Base-by-base conservation (phyloP, 2,329 filamentous ascomycete genomes). In the Beauveria varroae region DNA sequence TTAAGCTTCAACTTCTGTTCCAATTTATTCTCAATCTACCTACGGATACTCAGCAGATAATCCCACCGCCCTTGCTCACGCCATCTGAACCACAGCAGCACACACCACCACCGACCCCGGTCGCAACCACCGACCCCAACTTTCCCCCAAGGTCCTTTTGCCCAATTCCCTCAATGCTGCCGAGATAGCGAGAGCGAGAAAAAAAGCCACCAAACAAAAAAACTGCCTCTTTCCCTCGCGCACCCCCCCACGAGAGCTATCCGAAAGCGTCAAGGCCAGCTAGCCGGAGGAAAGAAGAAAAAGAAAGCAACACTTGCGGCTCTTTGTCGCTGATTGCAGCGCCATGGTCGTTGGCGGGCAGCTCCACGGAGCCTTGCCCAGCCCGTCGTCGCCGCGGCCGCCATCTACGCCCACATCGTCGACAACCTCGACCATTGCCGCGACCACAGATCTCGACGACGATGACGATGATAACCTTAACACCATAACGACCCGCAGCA, bases 321-420 rank as follows among this genome's bases (percentile, higher is more conserved):
- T 37, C 34, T 16, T 37, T 16, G 34, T 37, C 34, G 34, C 34
- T 12, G 34, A 37, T 12, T 12, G 14, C 34, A 37, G 34, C 34
- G 34, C 57, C 49, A 53, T 58, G 56, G 55, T 34, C 47, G 26
- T 50, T 46, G 57, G 57, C 61, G 54, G 61, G 40, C 54, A 14
- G 55, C 56, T 37, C 50, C 57, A 10, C 40, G 24, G 61, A 54
- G 55, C 61, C 56, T 55, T 47, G 56, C 57, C 62, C 62, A 63
- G 52, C 57, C 62, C 57, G 44, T 49, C 57, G 34, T 41, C 52
- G 49, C 14, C 61, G 34, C 26, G 52, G 30, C 59, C 52, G 40
- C 52, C 60, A 7, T 24, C 52, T n/a, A 54, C 60, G 14, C 26
- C 55, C 43, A 12, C 54, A 10, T 51, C 53, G 12, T 44, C 59